Evolutionary conservation across 2,329 filamentous ascomycete genomes (phyloP).

Genomic region (Calcarisporium arbuscula): DNA sequence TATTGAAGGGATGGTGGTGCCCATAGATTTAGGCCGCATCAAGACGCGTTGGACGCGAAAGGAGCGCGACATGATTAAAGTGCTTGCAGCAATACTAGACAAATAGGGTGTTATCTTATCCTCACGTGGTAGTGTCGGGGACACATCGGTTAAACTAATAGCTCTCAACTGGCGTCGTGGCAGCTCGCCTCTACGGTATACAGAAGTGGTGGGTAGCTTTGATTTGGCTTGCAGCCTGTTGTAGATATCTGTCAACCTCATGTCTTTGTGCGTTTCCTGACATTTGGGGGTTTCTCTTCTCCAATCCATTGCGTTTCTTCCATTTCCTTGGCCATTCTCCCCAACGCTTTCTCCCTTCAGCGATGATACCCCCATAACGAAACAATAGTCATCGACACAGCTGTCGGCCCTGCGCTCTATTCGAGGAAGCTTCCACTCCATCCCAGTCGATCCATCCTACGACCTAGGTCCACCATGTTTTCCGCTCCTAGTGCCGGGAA

Average conservation of each 20-base stretch:
- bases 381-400: slow-evolving; percentile 25
- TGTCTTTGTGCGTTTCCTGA: no score
- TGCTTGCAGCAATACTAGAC: no score
- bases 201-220: no score
- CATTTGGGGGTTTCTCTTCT: no score
- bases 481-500: slow-evolving; percentile 52
- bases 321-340: slow-evolving; percentile 2
- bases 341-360: slow-evolving; percentile 19
- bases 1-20: no score
- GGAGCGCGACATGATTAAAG: neutral
- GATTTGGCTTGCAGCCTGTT: no score
- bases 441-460: slow-evolving; percentile 1
- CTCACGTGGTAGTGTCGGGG: slow-evolving; percentile 16
- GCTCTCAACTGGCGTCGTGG: slow-evolving; percentile 17
- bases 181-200: no score
- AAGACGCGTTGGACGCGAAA: neutral
- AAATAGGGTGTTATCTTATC: no score
- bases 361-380: slow-evolving; percentile 48
- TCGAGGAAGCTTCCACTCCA: no score
- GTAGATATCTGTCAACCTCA: no score
- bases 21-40: neutral
- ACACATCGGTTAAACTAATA: slow-evolving; percentile 13
- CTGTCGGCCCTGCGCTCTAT: slow-evolving; percentile 23
- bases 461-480: slow-evolving; percentile 45
- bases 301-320: neutral